These are phyloP conservation scores for Mortierella alpina DNA, from an alignment of 192 early-diverging fungal genomes.

Conservation along the genomic window DNA sequence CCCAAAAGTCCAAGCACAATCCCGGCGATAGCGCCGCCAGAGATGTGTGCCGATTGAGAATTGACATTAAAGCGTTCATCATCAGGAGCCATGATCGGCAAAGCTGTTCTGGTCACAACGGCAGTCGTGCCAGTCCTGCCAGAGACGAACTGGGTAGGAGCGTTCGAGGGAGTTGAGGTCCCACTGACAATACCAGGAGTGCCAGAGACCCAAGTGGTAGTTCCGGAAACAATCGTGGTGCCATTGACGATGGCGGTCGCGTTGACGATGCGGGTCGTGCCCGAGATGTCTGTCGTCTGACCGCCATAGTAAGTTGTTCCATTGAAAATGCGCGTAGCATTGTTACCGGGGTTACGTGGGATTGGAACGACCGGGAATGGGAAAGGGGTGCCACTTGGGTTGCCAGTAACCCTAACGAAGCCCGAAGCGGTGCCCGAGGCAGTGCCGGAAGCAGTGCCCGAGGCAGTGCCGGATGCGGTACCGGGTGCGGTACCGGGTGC, in stretches of 20 bases:
- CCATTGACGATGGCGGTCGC: conserved; percentile 6
- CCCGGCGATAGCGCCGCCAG: conserved; percentile 27
- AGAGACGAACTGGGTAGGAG: not conserved
- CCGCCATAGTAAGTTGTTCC: conserved; percentile 26
- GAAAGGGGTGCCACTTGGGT: not conserved
- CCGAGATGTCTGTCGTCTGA: not conserved
- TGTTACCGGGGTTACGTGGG: no score
- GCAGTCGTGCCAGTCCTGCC: not conserved
- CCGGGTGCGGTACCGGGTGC: no score
- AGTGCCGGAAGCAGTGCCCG: no score
- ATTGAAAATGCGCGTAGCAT: not conserved
- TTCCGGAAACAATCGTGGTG: conserved; percentile 4
- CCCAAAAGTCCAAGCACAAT: conserved; percentile 26
- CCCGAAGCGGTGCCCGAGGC: no score
- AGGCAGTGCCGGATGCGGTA: not conserved
- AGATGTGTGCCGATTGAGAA: conserved; percentile 9
- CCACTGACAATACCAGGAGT: conserved; percentile 7
- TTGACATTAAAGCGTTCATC: not conserved
- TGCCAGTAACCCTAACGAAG: not conserved
- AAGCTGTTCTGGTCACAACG: not conserved
- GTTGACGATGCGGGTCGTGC: conserved; percentile 15
- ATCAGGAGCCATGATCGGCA: not conserved
- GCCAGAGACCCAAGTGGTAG: conserved; percentile 16
- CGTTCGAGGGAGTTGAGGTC: not conserved
- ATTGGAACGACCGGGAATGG: no score